phyloP scores from a whole-genome alignment of 108 stramenopile species.

The Conticribra guillardii region DNA sequence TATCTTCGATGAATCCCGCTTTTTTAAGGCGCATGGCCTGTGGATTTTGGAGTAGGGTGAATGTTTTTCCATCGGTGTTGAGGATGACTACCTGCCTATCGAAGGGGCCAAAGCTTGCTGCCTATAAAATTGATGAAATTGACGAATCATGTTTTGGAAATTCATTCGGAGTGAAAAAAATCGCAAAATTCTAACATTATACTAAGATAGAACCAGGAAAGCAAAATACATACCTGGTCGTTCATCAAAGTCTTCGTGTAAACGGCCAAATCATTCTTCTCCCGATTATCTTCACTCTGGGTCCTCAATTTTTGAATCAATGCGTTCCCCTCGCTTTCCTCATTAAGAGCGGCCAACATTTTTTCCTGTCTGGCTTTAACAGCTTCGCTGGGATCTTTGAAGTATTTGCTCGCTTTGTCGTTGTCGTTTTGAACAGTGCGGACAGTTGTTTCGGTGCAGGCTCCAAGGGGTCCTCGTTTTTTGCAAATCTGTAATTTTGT shows the following conservation, averaged over 20 bases:
- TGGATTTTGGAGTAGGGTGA: constrained; percentile 75
- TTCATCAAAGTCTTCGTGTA: constrained; percentile 73
- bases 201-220: not conserved
- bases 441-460: constrained; percentile 67
- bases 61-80: constrained; percentile 77
- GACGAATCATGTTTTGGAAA: not conserved
- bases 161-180: not conserved
- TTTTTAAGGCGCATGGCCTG: constrained; percentile 87
- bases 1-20: constrained; percentile 77
- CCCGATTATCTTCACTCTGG: constrained; percentile 77
- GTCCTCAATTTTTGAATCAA: constrained; percentile 71
- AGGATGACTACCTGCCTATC: constrained; percentile 76
- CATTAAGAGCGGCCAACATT: constrained; percentile 18
- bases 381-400: constrained; percentile 56
- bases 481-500: constrained; percentile 65
- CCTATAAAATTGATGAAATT: constrained; percentile 26
- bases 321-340: constrained; percentile 62
- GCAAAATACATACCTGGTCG: constrained; percentile 56
- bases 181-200: not conserved
- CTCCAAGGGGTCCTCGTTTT: constrained; percentile 84
- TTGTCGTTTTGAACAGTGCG: constrained; percentile 83
- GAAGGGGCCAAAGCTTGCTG: constrained; percentile 82
- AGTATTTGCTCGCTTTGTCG: constrained; percentile 78
- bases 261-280: constrained; percentile 76
- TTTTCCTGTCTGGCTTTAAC: constrained; percentile 50